phyloP scores from a whole-genome alignment of 2,329 filamentous ascomycete genomes.

The Hortaea sp. region DNA sequence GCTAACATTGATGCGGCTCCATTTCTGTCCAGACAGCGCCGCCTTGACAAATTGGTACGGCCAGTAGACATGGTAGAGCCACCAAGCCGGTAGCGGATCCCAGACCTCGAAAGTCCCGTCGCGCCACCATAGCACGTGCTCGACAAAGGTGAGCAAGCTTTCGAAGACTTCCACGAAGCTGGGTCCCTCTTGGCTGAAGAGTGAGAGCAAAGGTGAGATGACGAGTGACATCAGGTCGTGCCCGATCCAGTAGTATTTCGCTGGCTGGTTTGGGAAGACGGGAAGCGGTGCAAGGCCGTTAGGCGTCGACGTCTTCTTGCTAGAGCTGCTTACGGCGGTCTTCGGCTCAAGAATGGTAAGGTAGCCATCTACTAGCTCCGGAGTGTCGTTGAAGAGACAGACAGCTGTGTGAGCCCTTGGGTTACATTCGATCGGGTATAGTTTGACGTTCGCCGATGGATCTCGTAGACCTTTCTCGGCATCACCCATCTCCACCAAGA shows the following conservation, averaged over 20 bases:
- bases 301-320: conserved; percentile 5
- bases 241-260: conserved; percentile 53
- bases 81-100: conserved; percentile 43
- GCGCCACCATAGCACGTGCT: conserved; percentile 37
- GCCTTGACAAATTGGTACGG: conserved; percentile 40
- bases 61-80: conserved; percentile 46
- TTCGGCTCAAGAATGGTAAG: conserved; percentile 35
- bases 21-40: conserved; percentile 39
- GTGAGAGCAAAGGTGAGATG: conserved; percentile 36
- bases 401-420: conserved; percentile 60
- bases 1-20: conserved; percentile 59
- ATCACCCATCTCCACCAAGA: conserved; percentile 49
- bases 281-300: conserved; percentile 7
- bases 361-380: conserved; percentile 42
- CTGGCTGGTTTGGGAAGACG: conserved; percentile 8
- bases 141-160: conserved; percentile 24
- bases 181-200: conserved; percentile 21
- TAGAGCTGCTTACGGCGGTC: conserved; percentile 12
- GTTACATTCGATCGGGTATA: conserved; percentile 64
- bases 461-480: conserved; percentile 17
- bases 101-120: conserved; percentile 41
- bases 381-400: conserved; percentile 44
- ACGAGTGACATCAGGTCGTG: conserved; percentile 51
- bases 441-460: conserved; percentile 19
- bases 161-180: conserved; percentile 16